Base-by-base conservation (phyloP, 2,329 filamentous ascomycete species). In the Immersiporthe knoxdaviesiana region DNA sequence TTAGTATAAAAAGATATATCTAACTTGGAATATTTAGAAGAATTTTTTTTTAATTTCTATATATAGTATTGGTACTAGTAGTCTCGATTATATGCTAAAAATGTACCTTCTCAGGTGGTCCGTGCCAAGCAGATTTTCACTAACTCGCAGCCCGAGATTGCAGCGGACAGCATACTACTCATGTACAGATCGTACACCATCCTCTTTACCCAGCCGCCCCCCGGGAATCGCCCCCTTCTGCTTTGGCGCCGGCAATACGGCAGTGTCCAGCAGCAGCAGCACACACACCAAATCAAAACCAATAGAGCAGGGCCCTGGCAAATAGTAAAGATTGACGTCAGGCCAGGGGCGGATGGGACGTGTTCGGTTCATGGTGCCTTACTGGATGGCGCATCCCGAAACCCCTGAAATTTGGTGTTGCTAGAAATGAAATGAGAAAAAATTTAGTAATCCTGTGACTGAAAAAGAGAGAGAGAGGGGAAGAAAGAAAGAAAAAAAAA, bases 161-260 rank as follows among this genome's bases (percentile, higher is more conserved):
- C n/a, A n/a, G n/a, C n/a, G n/a, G n/a, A n/a, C n/a, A n/a, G n/a
- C n/a, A n/a, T n/a, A n/a, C n/a, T n/a, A n/a, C n/a, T n/a, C n/a
- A n/a, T n/a, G n/a, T n/a, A n/a, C n/a, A n/a, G n/a, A n/a, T n/a
- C n/a, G n/a, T n/a, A n/a, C n/a, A n/a, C 21, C 44, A 47, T n/a
- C 44, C 44, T 47, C 44, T 47, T n/a, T n/a, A 47, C 5, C 18
- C 41, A 3, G 41, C 18, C 16, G 41, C 18, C 16, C 41, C 41
- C 44, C 18, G 41, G 41, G 41, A 21, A 21, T 44, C 41, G 5
- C 18, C 35, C 35, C 18, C 30, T n/a, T 59, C 30, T 35, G 30
- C 30, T 30, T 21, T 21, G 39, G 62, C 62, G 39, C 41, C 62
- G 62, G 62, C 62, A 64, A 64, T 52, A 21, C 41, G 62, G 62